Evolutionary conservation across 345 rosid species (phyloP), one percentile per base, ranked within the genome.

Genomic region (Citrus hindsii): DNA sequence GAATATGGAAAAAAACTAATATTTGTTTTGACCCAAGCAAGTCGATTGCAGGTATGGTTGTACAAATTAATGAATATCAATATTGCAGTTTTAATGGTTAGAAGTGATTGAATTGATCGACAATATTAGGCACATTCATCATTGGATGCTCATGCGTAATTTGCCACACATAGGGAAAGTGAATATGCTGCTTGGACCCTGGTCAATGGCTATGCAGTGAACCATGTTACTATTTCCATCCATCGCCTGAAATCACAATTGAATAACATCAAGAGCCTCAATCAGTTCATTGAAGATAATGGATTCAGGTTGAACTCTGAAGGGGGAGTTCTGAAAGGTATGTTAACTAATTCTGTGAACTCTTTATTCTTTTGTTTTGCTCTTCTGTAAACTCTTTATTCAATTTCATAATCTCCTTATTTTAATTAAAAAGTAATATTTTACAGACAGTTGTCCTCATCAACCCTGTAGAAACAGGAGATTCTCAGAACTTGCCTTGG

Each of bases 121-220:
- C 37, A 51, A 67, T 30, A 61, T 75, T 24, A 37, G 40, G 64
- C n/a, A 28, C 5, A 6, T 64, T 78, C 25, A 14, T 33, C 74
- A 37, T 10, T 28, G 27, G 65, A 30, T 18, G 9, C 27, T 33
- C 24, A 24, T 65, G 46, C 38, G 70, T 37, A 60, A 30, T 35
- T 64, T 59, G n/a, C 77, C 16, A 32, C 76, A 14, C 35, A 22
- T 74, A 94, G 98, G 84, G 98, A 93, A 88, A 95, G 94, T 74
- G 98, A 94, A 82, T 92, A 86, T 88, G 98, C 90, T 79, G 99
- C 98, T 51, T 95, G 99, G 98, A 88, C 94, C 25, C 93, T 95
- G 48, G 88, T 91, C 78, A 88, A 95, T 80, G 99, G 99, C 33
- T 93, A 92, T 86, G 92, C 96, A 5, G 80, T 95, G 79, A 95